Evolutionary conservation across 73 alveolate species (phyloP).

Genomic region (Paramecium sexaurelia): DNA sequence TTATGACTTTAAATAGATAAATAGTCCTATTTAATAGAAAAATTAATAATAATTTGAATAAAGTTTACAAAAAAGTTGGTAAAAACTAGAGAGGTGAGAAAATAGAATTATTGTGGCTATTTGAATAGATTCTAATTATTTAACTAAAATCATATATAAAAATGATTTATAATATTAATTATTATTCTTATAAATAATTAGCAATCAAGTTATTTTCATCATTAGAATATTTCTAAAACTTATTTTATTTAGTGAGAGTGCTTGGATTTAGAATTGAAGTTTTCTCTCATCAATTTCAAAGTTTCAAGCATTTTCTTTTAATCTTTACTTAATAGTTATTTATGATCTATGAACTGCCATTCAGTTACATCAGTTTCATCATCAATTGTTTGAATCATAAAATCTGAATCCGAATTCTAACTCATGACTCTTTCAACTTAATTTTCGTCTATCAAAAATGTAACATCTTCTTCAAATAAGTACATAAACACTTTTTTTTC

Average conservation of each 20-base stretch:
- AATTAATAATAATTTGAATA: too few relatives aligned
- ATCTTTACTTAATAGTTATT: neutral
- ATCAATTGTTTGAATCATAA: neutral
- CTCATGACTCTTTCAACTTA: conserved; percentile 1
- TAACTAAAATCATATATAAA: too few relatives aligned
- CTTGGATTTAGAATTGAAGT: neutral
- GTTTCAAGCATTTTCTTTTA: neutral
- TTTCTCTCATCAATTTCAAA: neutral
- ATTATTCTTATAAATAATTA: neutral
- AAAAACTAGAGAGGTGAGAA: too few relatives aligned
- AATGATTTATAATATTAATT: too few relatives aligned
- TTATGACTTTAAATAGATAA: too few relatives aligned
- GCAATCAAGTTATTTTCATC: neutral
- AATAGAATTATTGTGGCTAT: too few relatives aligned
- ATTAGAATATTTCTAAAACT: neutral
- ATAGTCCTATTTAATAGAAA: too few relatives aligned
- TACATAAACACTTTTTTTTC: conserved; percentile 15
- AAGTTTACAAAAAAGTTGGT: too few relatives aligned
- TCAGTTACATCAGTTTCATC: conserved; percentile 33
- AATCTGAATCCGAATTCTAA: conserved; percentile 6
- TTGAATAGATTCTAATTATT: too few relatives aligned
- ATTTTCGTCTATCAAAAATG: neutral
- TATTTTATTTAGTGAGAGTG: neutral
- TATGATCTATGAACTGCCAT: neutral
- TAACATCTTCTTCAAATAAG: neutral